Evolutionary conservation across 108 stramenopile genomes (phyloP), one percentile per base, ranked within the genome.

Genomic region (Skeletonema marinoi): DNA sequence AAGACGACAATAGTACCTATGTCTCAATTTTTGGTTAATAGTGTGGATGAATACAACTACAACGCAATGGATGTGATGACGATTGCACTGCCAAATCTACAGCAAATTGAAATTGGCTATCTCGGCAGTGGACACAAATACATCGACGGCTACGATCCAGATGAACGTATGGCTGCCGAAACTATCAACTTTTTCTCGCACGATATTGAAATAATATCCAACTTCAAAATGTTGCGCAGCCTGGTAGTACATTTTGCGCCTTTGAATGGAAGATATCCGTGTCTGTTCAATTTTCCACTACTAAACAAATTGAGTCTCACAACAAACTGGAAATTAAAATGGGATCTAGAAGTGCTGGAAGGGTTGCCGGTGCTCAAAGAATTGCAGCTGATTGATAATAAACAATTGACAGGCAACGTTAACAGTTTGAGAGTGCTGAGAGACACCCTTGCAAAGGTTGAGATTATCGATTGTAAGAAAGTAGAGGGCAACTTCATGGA

Each of bases 301-400:
- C 60, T 63, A 17, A 2, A 21, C n/a, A 17, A 63, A 3, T 4
- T 63, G 32, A 6, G 8, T 0, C 35, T 30, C 1, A 33, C 36
- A 25, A 33, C 17, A 4, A 14, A 12, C 17, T 1, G 19, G 2
- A 17, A 31, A 4, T 4, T 51, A 2, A 51, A 51, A 4, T 51
- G 17, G 19, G 50, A 51, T 64, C 63, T 68, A 2, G 50, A 58
- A 0, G 58, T 68, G 67, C 6, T 68, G 4, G 67, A 0, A 10
- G 58, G 67, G 16, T 60, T 68, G 6, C 67, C 67, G 11, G 4
- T 16, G 58, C 67, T 68, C 56, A 19, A 60, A 60, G 67, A 42
- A 12, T 42, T 42, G 41, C 2, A 3, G 14, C 1, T 12, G 41
- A 0, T 3, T 42, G 25, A 25, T 25, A 51, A 7, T 3, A 2